Percentiles rank a stretch among this genome's conserved stretches.
Evolutionary conservation across 768 basidiomycete genomes (phyloP).

Genomic region (Strobilomyces echinocephalus): DNA sequence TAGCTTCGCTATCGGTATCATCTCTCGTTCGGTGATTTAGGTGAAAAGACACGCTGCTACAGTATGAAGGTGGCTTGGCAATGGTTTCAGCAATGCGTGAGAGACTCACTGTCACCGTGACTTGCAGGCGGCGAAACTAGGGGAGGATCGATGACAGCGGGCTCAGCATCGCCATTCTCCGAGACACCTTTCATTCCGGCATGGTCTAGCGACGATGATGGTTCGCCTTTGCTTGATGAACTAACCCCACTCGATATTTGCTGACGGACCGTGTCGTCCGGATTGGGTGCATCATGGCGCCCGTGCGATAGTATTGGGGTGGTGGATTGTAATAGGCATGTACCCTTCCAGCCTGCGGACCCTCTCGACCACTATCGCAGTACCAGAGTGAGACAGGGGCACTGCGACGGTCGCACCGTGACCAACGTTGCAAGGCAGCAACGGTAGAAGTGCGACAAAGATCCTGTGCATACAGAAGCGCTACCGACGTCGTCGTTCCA

Average conservation of each 20-base stretch:
- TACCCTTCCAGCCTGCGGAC: too few species aligned
- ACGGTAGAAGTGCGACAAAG: too few species aligned
- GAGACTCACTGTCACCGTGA: constrained; percentile 16
- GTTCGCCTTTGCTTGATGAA: constrained; percentile 23
- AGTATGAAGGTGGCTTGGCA: constrained; percentile 35
- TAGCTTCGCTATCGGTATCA: constrained; percentile 13
- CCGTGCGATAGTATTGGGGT: constrained; percentile 47
- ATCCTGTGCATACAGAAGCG: too few species aligned
- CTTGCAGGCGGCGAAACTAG: constrained; percentile 26
- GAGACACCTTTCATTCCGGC: constrained; percentile 10
- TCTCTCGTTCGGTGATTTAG: constrained; percentile 3
- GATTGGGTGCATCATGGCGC: constrained; percentile 22
- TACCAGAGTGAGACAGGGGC: too few species aligned
- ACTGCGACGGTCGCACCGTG: too few species aligned
- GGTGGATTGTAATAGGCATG: constrained; percentile 33
- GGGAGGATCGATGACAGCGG: constrained; percentile 36
- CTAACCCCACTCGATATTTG: constrained; percentile 23
- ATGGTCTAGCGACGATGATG: constrained; percentile 21
- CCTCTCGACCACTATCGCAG: too few species aligned
- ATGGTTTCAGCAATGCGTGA: constrained; percentile 25
- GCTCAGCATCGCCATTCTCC: constrained; percentile 11
- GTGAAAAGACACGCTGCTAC: constrained; percentile 7
- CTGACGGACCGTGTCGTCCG: constrained; percentile 12
- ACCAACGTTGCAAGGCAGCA: too few species aligned
- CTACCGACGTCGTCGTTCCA: too few species aligned